Conservation (phyloP, 2,329 filamentous ascomycete species). For the Pseudogymnoascus sp. region DNA sequence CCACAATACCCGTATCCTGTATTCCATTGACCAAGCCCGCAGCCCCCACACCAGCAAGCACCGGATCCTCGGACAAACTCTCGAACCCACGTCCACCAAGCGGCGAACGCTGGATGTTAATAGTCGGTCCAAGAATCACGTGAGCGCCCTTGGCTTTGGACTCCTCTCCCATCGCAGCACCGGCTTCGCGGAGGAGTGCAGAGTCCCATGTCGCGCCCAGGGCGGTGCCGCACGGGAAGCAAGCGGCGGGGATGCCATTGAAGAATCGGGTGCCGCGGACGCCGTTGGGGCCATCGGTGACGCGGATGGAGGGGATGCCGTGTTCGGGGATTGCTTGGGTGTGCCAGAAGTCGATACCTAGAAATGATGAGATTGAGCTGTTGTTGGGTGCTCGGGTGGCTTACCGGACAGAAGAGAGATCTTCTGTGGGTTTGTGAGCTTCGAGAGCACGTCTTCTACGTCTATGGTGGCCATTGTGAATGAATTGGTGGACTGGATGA, state of each 20-base stretch:
- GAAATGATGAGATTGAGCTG: background rate
- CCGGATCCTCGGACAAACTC: constrained; percentile 49
- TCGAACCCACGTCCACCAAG: constrained; percentile 52
- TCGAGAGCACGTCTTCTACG: constrained; percentile 45
- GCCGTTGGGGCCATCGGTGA: constrained; percentile 62
- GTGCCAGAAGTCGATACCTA: constrained; percentile 62
- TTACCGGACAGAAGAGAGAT: constrained; percentile 43
- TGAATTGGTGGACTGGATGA: background rate
- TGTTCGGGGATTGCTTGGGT: constrained; percentile 51
- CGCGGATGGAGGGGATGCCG: constrained; percentile 54
- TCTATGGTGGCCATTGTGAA: constrained; percentile 41
- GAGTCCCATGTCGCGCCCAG: constrained; percentile 51
- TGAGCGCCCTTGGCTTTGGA: constrained; percentile 49
- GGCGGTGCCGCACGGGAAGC: constrained; percentile 50
- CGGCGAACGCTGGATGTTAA: constrained; percentile 54
- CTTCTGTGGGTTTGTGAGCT: constrained; percentile 45
- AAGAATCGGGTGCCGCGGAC: constrained; percentile 61
- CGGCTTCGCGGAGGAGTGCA: constrained; percentile 41
- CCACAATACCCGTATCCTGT: constrained; percentile 46
- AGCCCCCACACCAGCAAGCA: constrained; percentile 46
- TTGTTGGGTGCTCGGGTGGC: constrained; percentile 10
- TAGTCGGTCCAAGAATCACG: constrained; percentile 51
- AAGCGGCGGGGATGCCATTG: constrained; percentile 51
- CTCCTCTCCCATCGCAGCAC: constrained; percentile 43
- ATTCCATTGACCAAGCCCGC: constrained; percentile 46